Evolutionary conservation across 179 eudicot species (phyloP), one percentile per base, ranked within the genome.

Genomic region (Camellia oleifera): DNA sequence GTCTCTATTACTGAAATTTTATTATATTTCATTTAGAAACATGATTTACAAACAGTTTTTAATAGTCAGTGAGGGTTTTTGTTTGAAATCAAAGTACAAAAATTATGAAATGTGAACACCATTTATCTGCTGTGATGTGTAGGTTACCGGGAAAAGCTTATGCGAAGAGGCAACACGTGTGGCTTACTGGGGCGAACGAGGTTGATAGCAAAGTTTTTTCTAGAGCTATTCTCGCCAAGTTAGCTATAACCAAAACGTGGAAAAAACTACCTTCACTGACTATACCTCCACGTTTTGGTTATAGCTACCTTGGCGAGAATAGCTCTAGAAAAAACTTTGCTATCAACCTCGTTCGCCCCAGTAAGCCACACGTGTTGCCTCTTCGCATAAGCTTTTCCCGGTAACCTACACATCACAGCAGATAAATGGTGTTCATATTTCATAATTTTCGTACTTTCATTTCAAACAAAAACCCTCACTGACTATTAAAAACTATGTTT

Each of bases 181-280:
- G 98, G 98, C 88, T 94, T 9, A 82, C 91, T n/a, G 89, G 92
- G 23, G 94, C 96, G 58, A 86, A 87, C 66, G 94, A 91, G 80
- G 93, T 84, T 12, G 96, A 91, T 66, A 93, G 96, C 88, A 90
- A 82, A 85, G 83, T 88, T 74, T 94, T 93, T 75, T 83, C 93
- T 12, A 88, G 98, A 91, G 94, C 96, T 58, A 93, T 94, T 84
- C 96, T 94, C 26, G 98, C 98, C 32, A 93, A 93, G 97, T 97
- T 93, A 82, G 40, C 40, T 32, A 32, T 32, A 32, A 32, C 40
- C 40, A 32, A 32, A 32, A 32, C 40, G 40, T 32, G 40, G 40
- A 32, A 32, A 32, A 32, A 23, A 23, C 26, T 23, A 23, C 26
- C 26, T 23, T 23, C 26, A 23, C 26, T 23, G 26, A 23, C 26